These are phyloP conservation scores for Themeda triandra DNA, from an alignment of 176 grass and related monocot genomes.

Conservation along the genomic window DNA sequence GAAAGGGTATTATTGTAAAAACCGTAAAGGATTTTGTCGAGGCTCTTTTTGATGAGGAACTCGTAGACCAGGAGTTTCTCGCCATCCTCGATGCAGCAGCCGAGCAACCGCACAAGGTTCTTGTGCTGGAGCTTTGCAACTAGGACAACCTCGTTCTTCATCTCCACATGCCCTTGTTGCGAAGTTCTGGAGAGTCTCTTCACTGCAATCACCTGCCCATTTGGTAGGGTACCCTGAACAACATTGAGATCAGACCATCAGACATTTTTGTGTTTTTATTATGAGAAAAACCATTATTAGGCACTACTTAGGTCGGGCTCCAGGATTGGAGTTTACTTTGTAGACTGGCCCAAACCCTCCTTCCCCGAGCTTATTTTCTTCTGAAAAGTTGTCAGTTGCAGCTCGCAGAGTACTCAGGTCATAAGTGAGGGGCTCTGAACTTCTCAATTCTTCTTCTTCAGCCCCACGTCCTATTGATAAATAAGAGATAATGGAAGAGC, in stretches of 20 bases:
- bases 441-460: slow-evolving; percentile 29
- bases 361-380: slow-evolving; percentile 60
- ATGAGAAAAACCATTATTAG: background rate
- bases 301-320: background rate
- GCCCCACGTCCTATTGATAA: slow-evolving; percentile 1
- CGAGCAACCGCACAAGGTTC: slow-evolving; percentile 46
- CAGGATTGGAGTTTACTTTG: slow-evolving; percentile 26
- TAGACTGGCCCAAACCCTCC: slow-evolving; percentile 65
- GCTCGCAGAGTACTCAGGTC: slow-evolving; percentile 35
- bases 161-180: slow-evolving; percentile 26
- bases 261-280: background rate
- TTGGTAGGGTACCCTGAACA: background rate
- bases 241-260: background rate
- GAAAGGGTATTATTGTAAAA: background rate
- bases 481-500: background rate
- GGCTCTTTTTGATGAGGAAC: slow-evolving; percentile 43
- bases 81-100: slow-evolving; percentile 41
- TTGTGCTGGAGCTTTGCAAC: slow-evolving; percentile 65
- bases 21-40: slow-evolving; percentile 51
- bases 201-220: slow-evolving; percentile 47
- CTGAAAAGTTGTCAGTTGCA: slow-evolving; percentile 57
- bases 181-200: slow-evolving; percentile 47
- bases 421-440: slow-evolving; percentile 17
- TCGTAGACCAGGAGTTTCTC: slow-evolving; percentile 59
- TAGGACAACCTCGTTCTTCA: slow-evolving; percentile 46